Evolutionary conservation across 2,329 filamentous ascomycete genomes (phyloP).

Genomic region (Cytospora schulzeri): DNA sequence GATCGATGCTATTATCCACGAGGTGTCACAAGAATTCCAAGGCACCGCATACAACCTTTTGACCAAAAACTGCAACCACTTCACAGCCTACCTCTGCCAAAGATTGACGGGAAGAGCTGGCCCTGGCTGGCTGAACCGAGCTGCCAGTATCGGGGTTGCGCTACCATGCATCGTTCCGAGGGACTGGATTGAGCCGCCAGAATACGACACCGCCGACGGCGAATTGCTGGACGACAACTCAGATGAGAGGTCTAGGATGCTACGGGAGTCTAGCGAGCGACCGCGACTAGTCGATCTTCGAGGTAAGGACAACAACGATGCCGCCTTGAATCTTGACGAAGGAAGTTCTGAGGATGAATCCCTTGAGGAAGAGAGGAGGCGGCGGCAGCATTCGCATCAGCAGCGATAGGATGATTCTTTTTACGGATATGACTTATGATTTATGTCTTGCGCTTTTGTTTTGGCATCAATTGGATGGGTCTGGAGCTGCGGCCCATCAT

Average conservation of each 20-base stretch:
- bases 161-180: slow-evolving; percentile 80
- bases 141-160: slow-evolving; percentile 79
- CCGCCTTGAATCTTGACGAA: slow-evolving; percentile 30
- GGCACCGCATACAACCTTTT: slow-evolving; percentile 80
- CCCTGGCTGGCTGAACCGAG: slow-evolving; percentile 78
- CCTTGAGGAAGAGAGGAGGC: slow-evolving; percentile 20
- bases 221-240: slow-evolving; percentile 62
- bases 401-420: slow-evolving; percentile 9
- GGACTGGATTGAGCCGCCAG: slow-evolving; percentile 80
- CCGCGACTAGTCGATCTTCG: slow-evolving; percentile 32
- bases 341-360: slow-evolving; percentile 24
- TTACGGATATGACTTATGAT: slow-evolving; percentile 6
- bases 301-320: slow-evolving; percentile 30
- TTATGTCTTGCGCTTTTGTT: not conserved
- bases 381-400: slow-evolving; percentile 7
- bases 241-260: slow-evolving; percentile 61
- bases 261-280: slow-evolving; percentile 42
- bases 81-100: slow-evolving; percentile 75
- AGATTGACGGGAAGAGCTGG: slow-evolving; percentile 70
- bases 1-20: slow-evolving; percentile 69
- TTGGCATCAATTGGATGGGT: not conserved
- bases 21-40: slow-evolving; percentile 71
- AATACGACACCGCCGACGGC: slow-evolving; percentile 72
- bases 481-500: not conserved
- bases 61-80: slow-evolving; percentile 87